Evolutionary conservation across 805 yeast genomes (phyloP).

Genomic region (Wickerhamomyces xylosicus): DNA sequence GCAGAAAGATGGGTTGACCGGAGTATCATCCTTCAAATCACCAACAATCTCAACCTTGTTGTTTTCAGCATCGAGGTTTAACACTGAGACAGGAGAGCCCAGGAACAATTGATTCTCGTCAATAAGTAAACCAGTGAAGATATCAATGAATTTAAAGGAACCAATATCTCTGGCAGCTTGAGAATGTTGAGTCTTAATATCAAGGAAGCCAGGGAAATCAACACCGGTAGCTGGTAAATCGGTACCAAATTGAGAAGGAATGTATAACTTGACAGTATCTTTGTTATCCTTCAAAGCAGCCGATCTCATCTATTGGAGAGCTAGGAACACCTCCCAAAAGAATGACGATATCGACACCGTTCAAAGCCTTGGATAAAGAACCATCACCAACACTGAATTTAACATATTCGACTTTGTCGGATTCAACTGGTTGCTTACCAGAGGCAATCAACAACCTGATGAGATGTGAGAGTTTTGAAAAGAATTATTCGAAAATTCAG

Average conservation of each 20-base stretch:
- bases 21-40: conserved; percentile 21
- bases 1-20: conserved; percentile 26
- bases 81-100: conserved; percentile 17
- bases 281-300: conserved; percentile 32
- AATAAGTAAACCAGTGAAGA: conserved; percentile 30
- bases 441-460: conserved; percentile 34
- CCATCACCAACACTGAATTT: conserved; percentile 5
- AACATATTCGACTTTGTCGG: conserved; percentile 13
- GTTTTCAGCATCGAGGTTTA: conserved; percentile 27
- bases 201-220: conserved; percentile 25
- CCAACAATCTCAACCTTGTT: conserved; percentile 30
- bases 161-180: conserved; percentile 31
- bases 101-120: conserved; percentile 19
- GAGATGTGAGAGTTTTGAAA: conserved; percentile 34
- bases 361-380: conserved; percentile 26
- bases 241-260: conserved; percentile 54
- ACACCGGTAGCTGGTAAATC: conserved; percentile 24
- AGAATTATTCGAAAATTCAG: conserved; percentile 31
- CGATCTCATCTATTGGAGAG: conserved; percentile 22
- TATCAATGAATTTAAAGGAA: conserved; percentile 32
- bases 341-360: conserved; percentile 41
- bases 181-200: conserved; percentile 26
- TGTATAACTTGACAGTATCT: conserved; percentile 37
- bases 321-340: conserved; percentile 27
- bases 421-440: conserved; percentile 10